phyloP scores from a whole-genome alignment of 768 basidiomycete genomes.

The Terana coerulea region DNA sequence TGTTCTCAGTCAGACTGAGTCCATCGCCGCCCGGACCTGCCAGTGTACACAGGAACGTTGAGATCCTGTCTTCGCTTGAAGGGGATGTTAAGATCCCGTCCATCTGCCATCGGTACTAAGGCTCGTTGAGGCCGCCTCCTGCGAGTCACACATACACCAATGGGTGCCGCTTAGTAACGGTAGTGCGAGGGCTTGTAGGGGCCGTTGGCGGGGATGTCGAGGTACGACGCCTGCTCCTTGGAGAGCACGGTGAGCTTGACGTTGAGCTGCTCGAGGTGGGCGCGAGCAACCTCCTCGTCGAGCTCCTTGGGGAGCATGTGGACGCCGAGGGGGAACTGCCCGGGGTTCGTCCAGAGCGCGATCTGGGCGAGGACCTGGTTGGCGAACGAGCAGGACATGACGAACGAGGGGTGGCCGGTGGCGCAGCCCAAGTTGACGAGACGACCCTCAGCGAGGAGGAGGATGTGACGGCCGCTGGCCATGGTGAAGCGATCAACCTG shows the following conservation, averaged over 20 bases:
- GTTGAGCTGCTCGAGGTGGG: slow-evolving; percentile 86
- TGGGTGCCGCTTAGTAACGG: slow-evolving; percentile 44
- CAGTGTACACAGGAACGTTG: slow-evolving; percentile 20
- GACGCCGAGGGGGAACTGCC: slow-evolving; percentile 93
- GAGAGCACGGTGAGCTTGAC: slow-evolving; percentile 87
- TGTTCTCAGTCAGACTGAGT: slow-evolving; percentile 13
- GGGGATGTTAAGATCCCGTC: slow-evolving; percentile 30
- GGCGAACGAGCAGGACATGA: slow-evolving; percentile 99
- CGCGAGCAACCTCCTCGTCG: slow-evolving; percentile 98
- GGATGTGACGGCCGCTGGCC: slow-evolving; percentile 87
- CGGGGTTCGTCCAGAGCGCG: slow-evolving; percentile 91
- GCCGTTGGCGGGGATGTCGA: slow-evolving; percentile 84
- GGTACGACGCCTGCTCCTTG: slow-evolving; percentile 78
- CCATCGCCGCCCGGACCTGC: slow-evolving; percentile 15
- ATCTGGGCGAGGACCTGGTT: slow-evolving; percentile 99
- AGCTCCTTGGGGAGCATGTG: slow-evolving; percentile 99
- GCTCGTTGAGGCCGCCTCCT: slow-evolving; percentile 54
- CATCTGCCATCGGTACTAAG: slow-evolving; percentile 25
- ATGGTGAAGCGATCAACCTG: slow-evolving; percentile 98
- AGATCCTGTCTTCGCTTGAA: slow-evolving; percentile 17
- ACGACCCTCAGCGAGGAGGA: slow-evolving; percentile 97
- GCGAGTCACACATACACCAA: slow-evolving; percentile 13
- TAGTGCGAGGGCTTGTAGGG: slow-evolving; percentile 75
- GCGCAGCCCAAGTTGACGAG: slow-evolving; percentile 99
- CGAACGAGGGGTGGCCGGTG: slow-evolving; percentile 98